These are phyloP conservation scores for Xylogone sp. DNA, from an alignment of 2,329 filamentous ascomycete species.

Conservation along the genomic window DNA sequence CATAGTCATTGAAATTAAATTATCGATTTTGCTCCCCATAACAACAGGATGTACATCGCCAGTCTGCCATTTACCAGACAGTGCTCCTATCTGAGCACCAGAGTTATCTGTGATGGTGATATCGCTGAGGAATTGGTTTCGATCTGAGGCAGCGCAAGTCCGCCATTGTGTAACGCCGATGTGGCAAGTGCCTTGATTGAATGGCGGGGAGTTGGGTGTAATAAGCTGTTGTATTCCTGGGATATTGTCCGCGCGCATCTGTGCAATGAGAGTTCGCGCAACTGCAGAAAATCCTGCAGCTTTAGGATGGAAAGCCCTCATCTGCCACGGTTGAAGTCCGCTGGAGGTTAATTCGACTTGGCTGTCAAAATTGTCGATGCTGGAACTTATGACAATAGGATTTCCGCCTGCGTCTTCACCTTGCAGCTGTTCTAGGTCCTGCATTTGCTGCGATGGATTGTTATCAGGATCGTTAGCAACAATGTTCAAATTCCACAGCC, in stretches of 20 bases:
- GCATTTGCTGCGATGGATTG: background rate
- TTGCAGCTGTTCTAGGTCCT: background rate
- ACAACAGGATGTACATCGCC: background rate
- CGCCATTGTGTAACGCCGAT: background rate
- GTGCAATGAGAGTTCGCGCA: background rate
- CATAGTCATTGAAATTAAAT: background rate
- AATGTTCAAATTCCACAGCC: background rate
- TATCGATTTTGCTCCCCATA: background rate
- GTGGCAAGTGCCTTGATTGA: background rate
- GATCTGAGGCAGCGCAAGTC: background rate
- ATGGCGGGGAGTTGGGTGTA: background rate
- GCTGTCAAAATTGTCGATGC: background rate
- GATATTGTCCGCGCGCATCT: background rate
- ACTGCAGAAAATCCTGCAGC: background rate
- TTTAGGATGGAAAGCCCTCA: background rate
- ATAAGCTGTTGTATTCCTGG: background rate
- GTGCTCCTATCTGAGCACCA: background rate
- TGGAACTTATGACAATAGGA: background rate
- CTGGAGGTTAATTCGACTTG: background rate
- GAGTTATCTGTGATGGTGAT: background rate
- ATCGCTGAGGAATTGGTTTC: background rate
- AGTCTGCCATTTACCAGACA: background rate
- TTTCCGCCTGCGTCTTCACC: background rate
- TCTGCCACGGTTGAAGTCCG: background rate
- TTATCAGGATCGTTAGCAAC: background rate